Percentiles rank a stretch among this genome's conserved stretches.
phyloP scores from a whole-genome alignment of 805 yeast species.

The Candida coquimbonensis region DNA sequence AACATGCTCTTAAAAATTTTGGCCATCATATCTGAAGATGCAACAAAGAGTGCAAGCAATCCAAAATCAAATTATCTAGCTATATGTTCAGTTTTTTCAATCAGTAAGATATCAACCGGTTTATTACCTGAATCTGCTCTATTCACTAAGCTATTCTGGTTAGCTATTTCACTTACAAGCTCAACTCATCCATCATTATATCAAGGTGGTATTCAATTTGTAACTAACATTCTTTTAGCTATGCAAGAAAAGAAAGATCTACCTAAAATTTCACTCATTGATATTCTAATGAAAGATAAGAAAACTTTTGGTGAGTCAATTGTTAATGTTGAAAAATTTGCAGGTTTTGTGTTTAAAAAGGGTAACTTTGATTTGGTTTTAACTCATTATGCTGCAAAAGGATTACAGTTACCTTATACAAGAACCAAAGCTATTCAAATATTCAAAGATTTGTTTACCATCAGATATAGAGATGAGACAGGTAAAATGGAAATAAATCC shows the following conservation, averaged over 20 bases:
- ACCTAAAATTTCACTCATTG: too few relatives aligned
- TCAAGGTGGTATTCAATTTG: constrained; percentile 34
- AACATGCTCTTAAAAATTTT: constrained; percentile 35
- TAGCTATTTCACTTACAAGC: constrained; percentile 26
- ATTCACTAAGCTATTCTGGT: constrained; percentile 31
- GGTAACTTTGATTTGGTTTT: constrained; percentile 47
- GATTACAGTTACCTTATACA: constrained; percentile 51
- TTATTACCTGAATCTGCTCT: constrained; percentile 26
- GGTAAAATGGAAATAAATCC: constrained; percentile 12
- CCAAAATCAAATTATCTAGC: constrained; percentile 16
- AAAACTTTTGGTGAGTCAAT: constrained; percentile 34
- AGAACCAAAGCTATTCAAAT: constrained; percentile 41
- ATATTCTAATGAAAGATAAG: too few relatives aligned
- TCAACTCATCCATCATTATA: constrained; percentile 29
- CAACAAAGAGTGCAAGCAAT: constrained; percentile 25
- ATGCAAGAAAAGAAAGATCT: constrained; percentile 26
- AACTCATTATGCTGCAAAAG: constrained; percentile 43
- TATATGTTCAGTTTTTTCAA: constrained; percentile 33
- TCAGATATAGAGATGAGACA: constrained; percentile 32
- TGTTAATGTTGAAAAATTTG: constrained; percentile 34
- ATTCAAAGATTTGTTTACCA: constrained; percentile 35
- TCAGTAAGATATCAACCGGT: constrained; percentile 34
- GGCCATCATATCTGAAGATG: constrained; percentile 25
- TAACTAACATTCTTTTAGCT: constrained; percentile 29
- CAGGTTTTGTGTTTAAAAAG: constrained; percentile 32